Evolutionary conservation across 2,329 filamentous ascomycete species (phyloP).

Genomic region (Aspergillus sp.): DNA sequence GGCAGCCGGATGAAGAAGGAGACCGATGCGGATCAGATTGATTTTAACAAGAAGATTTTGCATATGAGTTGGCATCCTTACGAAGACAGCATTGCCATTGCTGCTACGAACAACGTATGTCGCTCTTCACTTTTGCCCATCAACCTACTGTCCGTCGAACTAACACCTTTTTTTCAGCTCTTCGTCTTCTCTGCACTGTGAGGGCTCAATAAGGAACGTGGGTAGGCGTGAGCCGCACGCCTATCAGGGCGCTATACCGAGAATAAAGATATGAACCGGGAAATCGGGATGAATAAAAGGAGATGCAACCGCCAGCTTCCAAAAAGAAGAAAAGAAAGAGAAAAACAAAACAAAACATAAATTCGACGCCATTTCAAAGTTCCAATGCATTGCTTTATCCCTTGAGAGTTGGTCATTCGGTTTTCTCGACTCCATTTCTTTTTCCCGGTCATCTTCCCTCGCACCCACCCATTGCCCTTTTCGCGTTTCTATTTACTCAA

Average conservation of each 20-base stretch:
- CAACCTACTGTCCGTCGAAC: neutral
- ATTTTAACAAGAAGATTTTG: conserved; percentile 99
- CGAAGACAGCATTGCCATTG: conserved; percentile 98
- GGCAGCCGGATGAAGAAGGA: conserved; percentile 97
- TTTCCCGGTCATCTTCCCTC: conserved; percentile 6
- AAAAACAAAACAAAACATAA: neutral
- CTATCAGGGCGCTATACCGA: neutral
- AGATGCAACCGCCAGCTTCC: conserved; percentile 12
- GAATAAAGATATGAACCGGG: neutral
- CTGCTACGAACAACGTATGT: conserved; percentile 97
- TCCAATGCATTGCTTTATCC: conserved; percentile 5
- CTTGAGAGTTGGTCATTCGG: conserved; percentile 13
- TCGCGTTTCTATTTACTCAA: conserved; percentile 2
- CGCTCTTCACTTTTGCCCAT: neutral
- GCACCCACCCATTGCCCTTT: conserved; percentile 8
- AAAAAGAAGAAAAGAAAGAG: neutral
- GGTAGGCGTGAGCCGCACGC: neutral
- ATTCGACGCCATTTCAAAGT: conserved; percentile 17
- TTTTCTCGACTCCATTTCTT: neutral
- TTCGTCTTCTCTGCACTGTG: conserved; percentile 72
- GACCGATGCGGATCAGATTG: conserved; percentile 97
- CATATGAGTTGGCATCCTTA: conserved; percentile 99
- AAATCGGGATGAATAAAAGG: conserved; percentile 16
- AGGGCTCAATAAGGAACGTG: conserved; percentile 5
- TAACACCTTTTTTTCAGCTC: conserved; percentile 42